phyloP scores from a whole-genome alignment of 306 rosid genomes.

The Canavalia ensiformis region DNA sequence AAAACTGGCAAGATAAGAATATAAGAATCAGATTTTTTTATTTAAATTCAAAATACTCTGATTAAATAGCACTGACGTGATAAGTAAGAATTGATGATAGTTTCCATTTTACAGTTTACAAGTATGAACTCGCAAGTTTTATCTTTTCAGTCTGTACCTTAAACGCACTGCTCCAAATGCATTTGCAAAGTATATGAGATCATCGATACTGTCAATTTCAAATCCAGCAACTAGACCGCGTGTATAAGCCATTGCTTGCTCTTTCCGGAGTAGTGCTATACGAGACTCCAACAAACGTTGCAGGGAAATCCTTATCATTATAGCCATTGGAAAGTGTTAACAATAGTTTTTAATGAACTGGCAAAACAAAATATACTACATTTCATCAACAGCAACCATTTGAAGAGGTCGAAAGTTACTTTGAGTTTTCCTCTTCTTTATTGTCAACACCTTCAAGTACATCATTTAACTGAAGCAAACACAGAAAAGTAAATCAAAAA shows the following conservation, averaged over 20 bases:
- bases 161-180: conserved; percentile 80
- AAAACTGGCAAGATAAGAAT: conserved; percentile 24
- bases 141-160: conserved; percentile 55
- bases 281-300: conserved; percentile 67
- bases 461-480: conserved; percentile 56
- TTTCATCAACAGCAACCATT: conserved; percentile 38
- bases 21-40: background rate
- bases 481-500: conserved; percentile 27
- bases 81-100: conserved; percentile 5
- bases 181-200: conserved; percentile 66
- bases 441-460: conserved; percentile 47
- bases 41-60: background rate
- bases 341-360: conserved; percentile 29
- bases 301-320: conserved; percentile 57
- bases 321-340: conserved; percentile 42
- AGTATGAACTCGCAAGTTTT: conserved; percentile 6
- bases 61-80: background rate
- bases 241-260: conserved; percentile 82
- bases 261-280: conserved; percentile 62
- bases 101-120: conserved; percentile 33
- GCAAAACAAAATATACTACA: conserved; percentile 28
- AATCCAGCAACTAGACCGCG: conserved; percentile 77
- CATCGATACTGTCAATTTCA: conserved; percentile 61
- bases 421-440: conserved; percentile 65
- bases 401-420: conserved; percentile 55